Evolutionary conservation across 768 basidiomycete species (phyloP).

Genomic region (Mycena belliarum): DNA sequence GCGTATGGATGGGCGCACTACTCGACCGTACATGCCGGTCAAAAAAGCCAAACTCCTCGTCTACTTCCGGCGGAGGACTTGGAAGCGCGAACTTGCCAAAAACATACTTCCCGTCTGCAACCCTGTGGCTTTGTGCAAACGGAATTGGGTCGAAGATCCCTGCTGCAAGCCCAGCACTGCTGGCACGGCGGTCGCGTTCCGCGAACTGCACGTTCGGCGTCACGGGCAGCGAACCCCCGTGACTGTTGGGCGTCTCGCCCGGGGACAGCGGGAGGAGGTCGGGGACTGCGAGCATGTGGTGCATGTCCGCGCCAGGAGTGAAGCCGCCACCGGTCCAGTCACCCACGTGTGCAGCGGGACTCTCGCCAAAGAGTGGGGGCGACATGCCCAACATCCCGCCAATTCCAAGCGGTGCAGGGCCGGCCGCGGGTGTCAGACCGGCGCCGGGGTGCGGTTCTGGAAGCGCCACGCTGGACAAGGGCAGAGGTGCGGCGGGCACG

Average conservation of each 20-base stretch:
- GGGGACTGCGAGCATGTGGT: slow-evolving; percentile 32
- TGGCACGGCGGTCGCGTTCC: slow-evolving; percentile 24
- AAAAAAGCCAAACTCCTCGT: slow-evolving; percentile 27
- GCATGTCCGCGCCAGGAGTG: slow-evolving; percentile 31
- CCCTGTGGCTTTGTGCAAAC: slow-evolving; percentile 62
- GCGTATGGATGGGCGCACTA: slow-evolving; percentile 20
- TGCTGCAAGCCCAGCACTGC: slow-evolving; percentile 21
- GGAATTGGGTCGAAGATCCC: slow-evolving; percentile 71
- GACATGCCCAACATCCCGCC: slow-evolving; percentile 28
- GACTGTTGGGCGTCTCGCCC: slow-evolving; percentile 46
- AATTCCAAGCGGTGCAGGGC: slow-evolving; percentile 32
- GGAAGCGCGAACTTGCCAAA: slow-evolving; percentile 73
- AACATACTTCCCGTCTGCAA: slow-evolving; percentile 73
- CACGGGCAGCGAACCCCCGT: slow-evolving; percentile 41
- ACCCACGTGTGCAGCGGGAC: slow-evolving; percentile 12
- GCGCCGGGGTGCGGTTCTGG: slow-evolving; percentile 19
- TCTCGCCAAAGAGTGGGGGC: slow-evolving; percentile 28
- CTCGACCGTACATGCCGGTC: slow-evolving; percentile 1
- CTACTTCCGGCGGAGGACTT: slow-evolving; percentile 59
- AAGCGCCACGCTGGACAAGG: slow-evolving; percentile 1
- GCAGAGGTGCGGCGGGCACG: slow-evolving; percentile 3
- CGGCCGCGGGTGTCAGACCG: slow-evolving; percentile 33
- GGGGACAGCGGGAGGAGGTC: slow-evolving; percentile 55
- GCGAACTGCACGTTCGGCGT: slow-evolving; percentile 55
- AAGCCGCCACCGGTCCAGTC: slow-evolving; percentile 13